These are phyloP conservation scores for Aspergillus carbonarius DNA, from an alignment of 2,329 filamentous ascomycete genomes.

Conservation along the genomic window DNA sequence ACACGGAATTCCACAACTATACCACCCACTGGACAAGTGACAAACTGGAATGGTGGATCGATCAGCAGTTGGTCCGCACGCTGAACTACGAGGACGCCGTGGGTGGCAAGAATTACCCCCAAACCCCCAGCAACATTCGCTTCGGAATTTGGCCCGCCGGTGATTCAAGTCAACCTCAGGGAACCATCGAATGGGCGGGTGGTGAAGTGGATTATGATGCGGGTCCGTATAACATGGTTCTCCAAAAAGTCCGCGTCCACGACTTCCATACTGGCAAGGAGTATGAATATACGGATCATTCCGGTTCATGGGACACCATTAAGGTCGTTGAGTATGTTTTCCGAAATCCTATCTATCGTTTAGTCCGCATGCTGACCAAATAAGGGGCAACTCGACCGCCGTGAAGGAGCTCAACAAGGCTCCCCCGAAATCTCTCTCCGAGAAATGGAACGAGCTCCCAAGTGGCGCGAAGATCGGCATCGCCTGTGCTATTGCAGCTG, in stretches of 20 bases:
- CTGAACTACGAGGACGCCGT: slow-evolving; percentile 59
- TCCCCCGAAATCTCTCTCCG: slow-evolving; percentile 32
- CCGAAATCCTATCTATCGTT: background rate
- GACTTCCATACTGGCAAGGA: slow-evolving; percentile 63
- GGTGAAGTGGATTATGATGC: slow-evolving; percentile 64
- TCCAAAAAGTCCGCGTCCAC: slow-evolving; percentile 60
- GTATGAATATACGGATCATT: slow-evolving; percentile 64
- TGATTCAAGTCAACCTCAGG: slow-evolving; percentile 31
- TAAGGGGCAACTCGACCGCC: slow-evolving; percentile 65
- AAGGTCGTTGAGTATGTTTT: slow-evolving; percentile 49
- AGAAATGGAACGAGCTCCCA: slow-evolving; percentile 48
- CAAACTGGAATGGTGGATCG: slow-evolving; percentile 65
- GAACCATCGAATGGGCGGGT: slow-evolving; percentile 67
- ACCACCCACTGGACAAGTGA: slow-evolving; percentile 66
- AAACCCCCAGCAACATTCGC: slow-evolving; percentile 71
- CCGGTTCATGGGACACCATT: slow-evolving; percentile 66
- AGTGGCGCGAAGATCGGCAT: slow-evolving; percentile 51
- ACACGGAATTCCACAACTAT: slow-evolving; percentile 49
- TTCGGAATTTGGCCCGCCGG: slow-evolving; percentile 70
- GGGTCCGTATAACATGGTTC: slow-evolving; percentile 71
- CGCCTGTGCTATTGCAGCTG: slow-evolving; percentile 38
- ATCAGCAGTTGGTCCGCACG: slow-evolving; percentile 61
- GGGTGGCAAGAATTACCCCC: slow-evolving; percentile 62
- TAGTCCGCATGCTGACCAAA: slow-evolving; percentile 3
- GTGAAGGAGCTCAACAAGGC: slow-evolving; percentile 36